Conservation (phyloP, 768 basidiomycete species). For the Lactarius akahatsu region DNA sequence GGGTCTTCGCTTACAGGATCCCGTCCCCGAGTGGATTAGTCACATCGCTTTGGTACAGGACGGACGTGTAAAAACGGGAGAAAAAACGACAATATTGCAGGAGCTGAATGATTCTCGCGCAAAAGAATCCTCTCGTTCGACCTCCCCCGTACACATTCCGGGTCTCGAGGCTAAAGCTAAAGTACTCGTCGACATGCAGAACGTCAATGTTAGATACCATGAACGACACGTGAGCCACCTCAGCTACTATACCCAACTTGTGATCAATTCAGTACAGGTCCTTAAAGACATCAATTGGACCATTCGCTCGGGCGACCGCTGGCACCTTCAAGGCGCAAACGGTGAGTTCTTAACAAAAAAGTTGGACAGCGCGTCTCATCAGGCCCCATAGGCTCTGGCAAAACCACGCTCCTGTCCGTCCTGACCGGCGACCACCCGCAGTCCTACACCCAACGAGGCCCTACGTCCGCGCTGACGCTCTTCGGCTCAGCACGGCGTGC, state of each 20-base stretch:
- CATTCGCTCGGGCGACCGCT: slow-evolving; percentile 76
- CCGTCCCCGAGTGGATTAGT: slow-evolving; percentile 68
- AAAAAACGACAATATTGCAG: slow-evolving; percentile 45
- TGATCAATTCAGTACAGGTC: slow-evolving; percentile 46
- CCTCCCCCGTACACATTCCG: background rate
- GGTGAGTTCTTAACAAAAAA: slow-evolving; percentile 45
- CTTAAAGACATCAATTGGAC: slow-evolving; percentile 80
- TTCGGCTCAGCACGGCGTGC: slow-evolving; percentile 61
- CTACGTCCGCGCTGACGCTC: slow-evolving; percentile 48
- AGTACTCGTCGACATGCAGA: slow-evolving; percentile 58
- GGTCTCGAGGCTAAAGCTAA: slow-evolving; percentile 32
- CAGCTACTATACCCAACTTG: no score
- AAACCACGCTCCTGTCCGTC: slow-evolving; percentile 88
- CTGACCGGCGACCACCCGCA: slow-evolving; percentile 95
- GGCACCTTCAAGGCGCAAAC: slow-evolving; percentile 89
- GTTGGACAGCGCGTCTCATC: background rate
- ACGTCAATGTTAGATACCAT: slow-evolving; percentile 71
- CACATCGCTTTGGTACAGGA: slow-evolving; percentile 58
- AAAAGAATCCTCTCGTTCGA: background rate
- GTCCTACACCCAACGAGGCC: slow-evolving; percentile 69
- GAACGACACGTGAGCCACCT: slow-evolving; percentile 34
- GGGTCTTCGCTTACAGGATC: slow-evolving; percentile 67
- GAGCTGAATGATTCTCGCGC: slow-evolving; percentile 6
- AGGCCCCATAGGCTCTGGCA: slow-evolving; percentile 70
- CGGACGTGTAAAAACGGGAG: slow-evolving; percentile 51